Evolutionary conservation across 2,329 filamentous ascomycete species (phyloP).

Genomic region (Paracamarosporium sp.): DNA sequence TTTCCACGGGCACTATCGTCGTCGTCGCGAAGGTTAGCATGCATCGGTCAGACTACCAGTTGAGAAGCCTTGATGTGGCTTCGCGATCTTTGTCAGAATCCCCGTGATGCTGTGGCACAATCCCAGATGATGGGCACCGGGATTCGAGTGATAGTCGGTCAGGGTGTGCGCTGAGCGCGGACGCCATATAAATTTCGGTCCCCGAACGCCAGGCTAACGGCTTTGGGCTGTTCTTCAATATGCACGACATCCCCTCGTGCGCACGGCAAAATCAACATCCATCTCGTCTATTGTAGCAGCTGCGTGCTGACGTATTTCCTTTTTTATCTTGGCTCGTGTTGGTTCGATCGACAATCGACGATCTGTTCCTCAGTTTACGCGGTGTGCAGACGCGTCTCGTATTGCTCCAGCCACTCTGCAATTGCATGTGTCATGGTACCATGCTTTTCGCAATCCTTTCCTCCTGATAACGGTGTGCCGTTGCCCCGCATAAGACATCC

Average conservation of each 20-base stretch:
- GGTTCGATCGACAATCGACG: background rate
- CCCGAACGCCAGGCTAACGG: slow-evolving; percentile 1
- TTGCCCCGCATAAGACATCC: background rate
- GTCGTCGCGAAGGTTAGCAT: background rate
- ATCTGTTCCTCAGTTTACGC: background rate
- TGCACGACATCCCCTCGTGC: slow-evolving; percentile 1
- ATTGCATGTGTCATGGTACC: background rate
- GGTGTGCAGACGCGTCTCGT: background rate
- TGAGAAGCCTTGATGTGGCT: background rate
- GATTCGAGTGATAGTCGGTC: slow-evolving; percentile 3
- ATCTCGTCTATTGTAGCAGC: background rate
- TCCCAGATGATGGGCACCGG: slow-evolving; percentile 4
- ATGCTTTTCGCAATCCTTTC: slow-evolving; percentile 3
- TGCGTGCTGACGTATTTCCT: background rate
- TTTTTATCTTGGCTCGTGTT: slow-evolving; percentile 4
- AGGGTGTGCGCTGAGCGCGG: slow-evolving; percentile 4
- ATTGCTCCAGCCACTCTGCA: background rate
- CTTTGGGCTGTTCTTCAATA: slow-evolving; percentile 1
- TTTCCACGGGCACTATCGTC: slow-evolving; percentile 4
- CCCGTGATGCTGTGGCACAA: slow-evolving; percentile 4
- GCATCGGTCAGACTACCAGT: slow-evolving; percentile 2
- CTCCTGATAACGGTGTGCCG: background rate
- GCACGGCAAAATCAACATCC: background rate
- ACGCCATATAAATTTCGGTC: background rate
- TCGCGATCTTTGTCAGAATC: slow-evolving; percentile 2